Evolutionary conservation across 2,329 filamentous ascomycete genomes (phyloP), one percentile per base, ranked within the genome.

Genomic region (Aspergillus sp.): DNA sequence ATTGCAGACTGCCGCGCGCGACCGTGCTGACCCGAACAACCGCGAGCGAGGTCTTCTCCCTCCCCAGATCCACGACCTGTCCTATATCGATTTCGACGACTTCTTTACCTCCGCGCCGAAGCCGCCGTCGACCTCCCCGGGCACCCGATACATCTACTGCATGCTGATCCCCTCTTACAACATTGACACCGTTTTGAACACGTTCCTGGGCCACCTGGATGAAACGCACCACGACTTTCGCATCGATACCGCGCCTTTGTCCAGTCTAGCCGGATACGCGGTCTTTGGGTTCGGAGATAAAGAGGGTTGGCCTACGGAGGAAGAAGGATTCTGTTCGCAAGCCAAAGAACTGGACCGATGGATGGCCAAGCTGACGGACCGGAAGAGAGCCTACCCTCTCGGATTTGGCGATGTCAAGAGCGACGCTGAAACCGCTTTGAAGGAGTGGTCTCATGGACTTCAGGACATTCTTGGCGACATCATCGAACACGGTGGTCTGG

Each of bases 191-290:
- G 88, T 95, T 60, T 84, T 96, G 60, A 88, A 92, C 65, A 93
- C 84, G 14, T 92, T 97, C 68, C 77, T 97, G 20, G 85, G 90
- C 58, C 90, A 96, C 68, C 76, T 99, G 5, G 81, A 88, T 66
- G 93, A 99, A 69, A 97, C 92, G 0, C 93, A 97, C 67, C 85
- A 97, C 73, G 94, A 99, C 71, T 97, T 97, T 77, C 85, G 93
- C 52, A 95, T 99, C 60, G 92, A 97, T 63, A 96, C 91, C 0
- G 87, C 89, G 0, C 88, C 94, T 0, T 73, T 99, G 44, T 85
- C 87, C 0, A 75, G 79, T 1, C 73, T 97, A 14, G 76, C 92
- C 2, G 93, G 93, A 8, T 97, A 96, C 67, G 90, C 90, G 0
- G 91, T 97, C 0, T 97, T 97, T 75, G 94, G 94, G 0, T 88